phyloP scores from a whole-genome alignment of 257 asterid genomes.

The Solanum arcanum region DNA sequence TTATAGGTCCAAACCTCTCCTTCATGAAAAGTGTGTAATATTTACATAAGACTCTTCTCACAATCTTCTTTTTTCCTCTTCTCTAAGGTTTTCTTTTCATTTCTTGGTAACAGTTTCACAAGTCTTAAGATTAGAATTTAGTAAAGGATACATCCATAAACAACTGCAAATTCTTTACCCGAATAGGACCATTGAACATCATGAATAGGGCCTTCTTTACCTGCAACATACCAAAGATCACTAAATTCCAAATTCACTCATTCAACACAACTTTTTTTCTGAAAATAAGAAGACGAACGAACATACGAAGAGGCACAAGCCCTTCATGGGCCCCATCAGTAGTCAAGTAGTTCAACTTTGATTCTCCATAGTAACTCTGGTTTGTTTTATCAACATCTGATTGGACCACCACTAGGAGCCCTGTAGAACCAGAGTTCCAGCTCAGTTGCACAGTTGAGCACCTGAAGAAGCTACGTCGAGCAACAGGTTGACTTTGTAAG shows the following conservation, averaged over 20 bases:
- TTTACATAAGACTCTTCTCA: neutral
- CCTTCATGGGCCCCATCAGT: slow-evolving; percentile 92
- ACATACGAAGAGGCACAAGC: slow-evolving; percentile 81
- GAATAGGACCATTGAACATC: slow-evolving; percentile 92
- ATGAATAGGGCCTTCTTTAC: slow-evolving; percentile 97
- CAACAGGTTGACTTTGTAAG: slow-evolving; percentile 65
- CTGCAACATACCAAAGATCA: slow-evolving; percentile 31
- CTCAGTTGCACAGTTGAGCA: slow-evolving; percentile 83
- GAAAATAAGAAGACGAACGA: neutral
- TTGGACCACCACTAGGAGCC: slow-evolving; percentile 79
- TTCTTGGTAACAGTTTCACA: neutral
- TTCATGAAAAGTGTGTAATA: neutral
- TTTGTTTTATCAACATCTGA: slow-evolving; percentile 98
- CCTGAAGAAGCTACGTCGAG: slow-evolving; percentile 88
- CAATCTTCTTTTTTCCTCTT: neutral
- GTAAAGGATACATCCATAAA: slow-evolving; percentile 94
- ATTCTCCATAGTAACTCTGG: slow-evolving; percentile 96
- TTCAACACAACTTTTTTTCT: neutral
- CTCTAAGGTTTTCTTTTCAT: neutral
- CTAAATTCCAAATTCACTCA: neutral
- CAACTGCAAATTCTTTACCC: slow-evolving; percentile 97
- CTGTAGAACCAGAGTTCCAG: slow-evolving; percentile 82
- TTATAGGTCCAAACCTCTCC: neutral
- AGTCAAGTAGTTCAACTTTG: slow-evolving; percentile 87
- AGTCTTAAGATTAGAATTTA: neutral